Percentiles rank a stretch among this genome's conserved stretches.
Evolutionary conservation across 1,284 basidiomycete genomes (phyloP).

Genomic region (Moesziomyces parantarcticus): DNA sequence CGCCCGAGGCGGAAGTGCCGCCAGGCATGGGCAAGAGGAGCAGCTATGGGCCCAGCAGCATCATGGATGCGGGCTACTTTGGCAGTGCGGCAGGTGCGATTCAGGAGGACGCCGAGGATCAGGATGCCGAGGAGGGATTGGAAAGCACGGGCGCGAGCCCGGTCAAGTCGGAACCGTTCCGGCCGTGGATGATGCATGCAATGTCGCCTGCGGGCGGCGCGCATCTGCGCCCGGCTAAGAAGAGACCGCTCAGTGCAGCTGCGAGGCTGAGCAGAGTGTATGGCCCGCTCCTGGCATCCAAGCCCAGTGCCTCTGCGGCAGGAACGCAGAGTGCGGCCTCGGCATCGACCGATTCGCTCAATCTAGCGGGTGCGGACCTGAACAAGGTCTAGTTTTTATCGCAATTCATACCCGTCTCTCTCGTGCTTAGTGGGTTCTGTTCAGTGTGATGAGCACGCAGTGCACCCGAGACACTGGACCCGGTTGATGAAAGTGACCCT

Average conservation of each 20-base stretch:
- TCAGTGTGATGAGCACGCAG: no score
- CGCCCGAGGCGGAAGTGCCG: conserved; percentile 47
- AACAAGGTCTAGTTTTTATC: conserved; percentile 9
- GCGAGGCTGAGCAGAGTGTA: conserved; percentile 51
- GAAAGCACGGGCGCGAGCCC: conserved; percentile 7
- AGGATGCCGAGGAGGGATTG: background rate
- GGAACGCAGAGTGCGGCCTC: background rate
- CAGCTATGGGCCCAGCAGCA: conserved; percentile 17
- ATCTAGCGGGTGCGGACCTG: background rate
- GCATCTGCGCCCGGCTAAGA: conserved; percentile 27
- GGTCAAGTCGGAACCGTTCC: conserved; percentile 31
- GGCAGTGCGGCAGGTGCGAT: conserved; percentile 27
- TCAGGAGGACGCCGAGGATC: conserved; percentile 22
- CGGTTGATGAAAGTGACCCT: no score
- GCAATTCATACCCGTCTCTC: conserved; percentile 1
- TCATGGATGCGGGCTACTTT: conserved; percentile 51
- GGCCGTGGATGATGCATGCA: conserved; percentile 46
- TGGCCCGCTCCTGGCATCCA: conserved; percentile 28
- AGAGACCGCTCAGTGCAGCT: conserved; percentile 50
- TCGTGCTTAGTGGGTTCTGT: no score
- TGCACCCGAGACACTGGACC: no score
- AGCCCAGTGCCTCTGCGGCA: background rate
- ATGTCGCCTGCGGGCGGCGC: conserved; percentile 31
- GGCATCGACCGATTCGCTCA: background rate
- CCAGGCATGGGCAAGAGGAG: conserved; percentile 22